These are phyloP conservation scores for Sporormia fimetaria DNA, from an alignment of 495 filamentous ascomycete genomes.

Conservation along the genomic window DNA sequence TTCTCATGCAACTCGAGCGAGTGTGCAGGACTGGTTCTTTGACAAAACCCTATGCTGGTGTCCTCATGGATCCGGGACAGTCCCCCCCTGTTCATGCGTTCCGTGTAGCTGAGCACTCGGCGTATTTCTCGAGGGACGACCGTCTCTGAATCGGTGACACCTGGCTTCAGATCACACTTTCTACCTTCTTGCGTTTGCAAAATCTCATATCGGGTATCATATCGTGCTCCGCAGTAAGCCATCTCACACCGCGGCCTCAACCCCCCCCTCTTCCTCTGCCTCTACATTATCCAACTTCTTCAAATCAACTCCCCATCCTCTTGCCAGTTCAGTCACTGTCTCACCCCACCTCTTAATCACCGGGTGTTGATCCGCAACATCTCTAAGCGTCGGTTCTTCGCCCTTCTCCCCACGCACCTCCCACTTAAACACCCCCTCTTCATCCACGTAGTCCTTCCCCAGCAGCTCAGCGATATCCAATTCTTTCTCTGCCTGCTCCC, in stretches of 20 bases:
- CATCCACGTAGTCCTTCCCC: constrained; percentile 46
- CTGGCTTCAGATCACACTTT: too few species aligned
- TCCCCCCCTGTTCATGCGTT: too few species aligned
- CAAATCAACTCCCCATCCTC: constrained; percentile 33
- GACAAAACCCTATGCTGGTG: too few species aligned
- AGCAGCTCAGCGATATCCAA: constrained; percentile 54
- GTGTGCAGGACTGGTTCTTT: too few species aligned
- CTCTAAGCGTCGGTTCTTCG: constrained; percentile 37
- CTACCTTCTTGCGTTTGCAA: too few species aligned
- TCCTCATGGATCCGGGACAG: too few species aligned
- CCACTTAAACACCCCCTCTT: constrained; percentile 54
- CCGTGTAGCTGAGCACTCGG: too few species aligned
- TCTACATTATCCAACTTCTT: constrained; percentile 12
- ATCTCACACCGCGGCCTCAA: neutral
- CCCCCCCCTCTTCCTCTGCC: neutral
- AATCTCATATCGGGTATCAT: too few species aligned
- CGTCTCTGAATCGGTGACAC: too few species aligned
- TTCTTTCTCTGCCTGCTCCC: constrained; percentile 47
- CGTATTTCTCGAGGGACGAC: too few species aligned
- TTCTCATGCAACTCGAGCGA: too few species aligned
- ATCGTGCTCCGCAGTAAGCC: neutral
- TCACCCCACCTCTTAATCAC: constrained; percentile 45
- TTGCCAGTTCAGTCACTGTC: constrained; percentile 36
- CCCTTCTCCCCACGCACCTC: constrained; percentile 35
- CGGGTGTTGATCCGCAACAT: constrained; percentile 51